Percentiles rank a stretch among this genome's conserved stretches.
Evolutionary conservation across 2,329 filamentous ascomycete species (phyloP).

Genomic region (Monosporascus cannonballus): DNA sequence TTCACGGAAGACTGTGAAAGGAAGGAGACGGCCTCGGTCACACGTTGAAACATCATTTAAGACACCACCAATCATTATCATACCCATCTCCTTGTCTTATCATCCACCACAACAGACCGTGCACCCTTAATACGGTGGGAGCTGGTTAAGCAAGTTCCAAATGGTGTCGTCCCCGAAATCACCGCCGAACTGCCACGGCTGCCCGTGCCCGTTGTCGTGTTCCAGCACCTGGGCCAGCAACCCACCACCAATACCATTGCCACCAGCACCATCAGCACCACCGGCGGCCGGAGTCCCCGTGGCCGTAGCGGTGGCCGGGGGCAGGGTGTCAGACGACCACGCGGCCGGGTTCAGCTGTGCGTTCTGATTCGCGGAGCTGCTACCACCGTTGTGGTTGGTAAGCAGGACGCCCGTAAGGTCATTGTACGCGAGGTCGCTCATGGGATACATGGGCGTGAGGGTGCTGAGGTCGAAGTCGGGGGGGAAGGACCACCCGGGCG

Average conservation of each 20-base stretch:
- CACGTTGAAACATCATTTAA: too few relatives aligned
- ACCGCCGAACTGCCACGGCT: conserved; percentile 46
- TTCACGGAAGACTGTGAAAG: too few relatives aligned
- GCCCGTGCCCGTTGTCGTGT: conserved; percentile 9
- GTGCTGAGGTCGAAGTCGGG: conserved; percentile 42
- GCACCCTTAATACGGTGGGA: conserved; percentile 23
- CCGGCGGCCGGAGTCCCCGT: neutral
- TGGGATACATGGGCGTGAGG: conserved; percentile 51
- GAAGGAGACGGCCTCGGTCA: too few relatives aligned
- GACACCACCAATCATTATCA: too few relatives aligned
- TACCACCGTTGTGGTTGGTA: neutral
- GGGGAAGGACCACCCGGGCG: conserved; percentile 34
- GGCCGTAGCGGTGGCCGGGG: neutral
- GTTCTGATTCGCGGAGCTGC: neutral
- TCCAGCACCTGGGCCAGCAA: neutral
- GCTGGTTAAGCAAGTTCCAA: conserved; percentile 50
- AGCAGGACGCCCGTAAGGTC: conserved; percentile 40
- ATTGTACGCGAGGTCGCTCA: conserved; percentile 51
- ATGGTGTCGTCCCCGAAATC: conserved; percentile 50
- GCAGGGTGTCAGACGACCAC: neutral
- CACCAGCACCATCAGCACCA: neutral
- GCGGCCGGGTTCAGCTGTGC: neutral
- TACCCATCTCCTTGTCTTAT: too few relatives aligned
- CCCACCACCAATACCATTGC: neutral
- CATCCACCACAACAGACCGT: too few relatives aligned